phyloP scores from a whole-genome alignment of 768 basidiomycete genomes.

The Pleurotus platypus region DNA sequence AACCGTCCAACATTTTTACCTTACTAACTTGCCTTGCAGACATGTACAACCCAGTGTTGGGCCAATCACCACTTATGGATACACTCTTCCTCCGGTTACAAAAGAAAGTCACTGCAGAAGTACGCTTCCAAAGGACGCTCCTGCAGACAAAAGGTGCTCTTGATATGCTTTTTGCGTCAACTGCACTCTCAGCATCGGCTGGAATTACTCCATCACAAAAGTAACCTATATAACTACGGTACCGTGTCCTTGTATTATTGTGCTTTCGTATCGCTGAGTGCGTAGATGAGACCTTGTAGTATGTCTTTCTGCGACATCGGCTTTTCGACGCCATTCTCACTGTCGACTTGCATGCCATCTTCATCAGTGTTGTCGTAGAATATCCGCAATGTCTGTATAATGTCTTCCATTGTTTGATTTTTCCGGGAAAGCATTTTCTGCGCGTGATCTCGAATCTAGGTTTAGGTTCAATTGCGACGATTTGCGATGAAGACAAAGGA shows the following conservation, averaged over 20 bases:
- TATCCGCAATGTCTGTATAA: conserved; percentile 67
- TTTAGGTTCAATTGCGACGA: neutral
- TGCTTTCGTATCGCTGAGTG: conserved; percentile 34
- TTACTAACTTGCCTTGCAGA: conserved; percentile 43
- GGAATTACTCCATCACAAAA: conserved; percentile 1
- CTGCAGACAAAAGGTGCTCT: conserved; percentile 81
- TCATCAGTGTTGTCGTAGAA: conserved; percentile 74
- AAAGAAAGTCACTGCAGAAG: conserved; percentile 81
- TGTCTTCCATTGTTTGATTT: conserved; percentile 64
- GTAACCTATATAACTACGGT: neutral
- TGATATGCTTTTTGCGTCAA: conserved; percentile 82
- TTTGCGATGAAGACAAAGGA: neutral
- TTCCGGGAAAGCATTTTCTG: conserved; percentile 73
- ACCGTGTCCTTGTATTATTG: conserved; percentile 2
- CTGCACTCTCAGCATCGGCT: conserved; percentile 18
- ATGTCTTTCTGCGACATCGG: conserved; percentile 62
- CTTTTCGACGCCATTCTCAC: conserved; percentile 29
- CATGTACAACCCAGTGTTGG: conserved; percentile 88
- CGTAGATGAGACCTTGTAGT: conserved; percentile 61
- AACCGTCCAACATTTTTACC: neutral
- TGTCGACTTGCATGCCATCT: conserved; percentile 20
- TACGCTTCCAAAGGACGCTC: conserved; percentile 86
- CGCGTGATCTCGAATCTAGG: conserved; percentile 75
- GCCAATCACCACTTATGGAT: conserved; percentile 92
- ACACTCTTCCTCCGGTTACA: conserved; percentile 76